Percentiles rank a stretch among this genome's conserved stretches.
Conservation (phyloP, 495 filamentous ascomycete species). For the Parachaetomium inaequale region DNA sequence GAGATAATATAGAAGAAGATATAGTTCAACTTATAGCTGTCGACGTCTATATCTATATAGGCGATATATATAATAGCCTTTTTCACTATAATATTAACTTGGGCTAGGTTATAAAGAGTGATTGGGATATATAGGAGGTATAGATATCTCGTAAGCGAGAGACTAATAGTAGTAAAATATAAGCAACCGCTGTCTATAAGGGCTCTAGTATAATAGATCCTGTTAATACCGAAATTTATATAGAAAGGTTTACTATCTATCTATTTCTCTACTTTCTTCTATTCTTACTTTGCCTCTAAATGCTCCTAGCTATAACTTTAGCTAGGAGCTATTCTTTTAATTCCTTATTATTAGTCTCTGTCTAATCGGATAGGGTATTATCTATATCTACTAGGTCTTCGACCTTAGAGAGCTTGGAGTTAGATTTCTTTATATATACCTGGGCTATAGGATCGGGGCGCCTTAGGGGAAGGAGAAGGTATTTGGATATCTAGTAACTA, state of each 20-base stretch:
- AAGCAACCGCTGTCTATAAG: background rate
- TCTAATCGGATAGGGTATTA: background rate
- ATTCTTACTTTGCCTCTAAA: background rate
- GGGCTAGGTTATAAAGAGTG: background rate
- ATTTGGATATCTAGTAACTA: background rate
- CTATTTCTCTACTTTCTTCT: background rate
- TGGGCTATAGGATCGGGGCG: background rate
- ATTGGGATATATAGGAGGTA: background rate
- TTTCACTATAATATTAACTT: background rate
- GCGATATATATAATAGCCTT: background rate
- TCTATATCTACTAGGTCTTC: background rate
- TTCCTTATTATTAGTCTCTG: background rate
- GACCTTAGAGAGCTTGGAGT: background rate
- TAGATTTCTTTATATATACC: background rate
- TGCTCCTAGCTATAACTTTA: background rate
- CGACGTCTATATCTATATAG: background rate
- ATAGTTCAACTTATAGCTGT: background rate
- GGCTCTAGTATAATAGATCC: background rate
- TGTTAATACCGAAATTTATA: background rate
- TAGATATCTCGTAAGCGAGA: background rate
- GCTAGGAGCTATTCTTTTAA: constrained; percentile 7
- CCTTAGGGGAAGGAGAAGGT: background rate
- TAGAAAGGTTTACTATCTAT: background rate
- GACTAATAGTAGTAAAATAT: background rate
- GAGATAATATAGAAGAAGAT: background rate